These are phyloP conservation scores for Austroboletus novae-zelandiae DNA, from an alignment of 1,284 basidiomycete species.

Conservation along the genomic window DNA sequence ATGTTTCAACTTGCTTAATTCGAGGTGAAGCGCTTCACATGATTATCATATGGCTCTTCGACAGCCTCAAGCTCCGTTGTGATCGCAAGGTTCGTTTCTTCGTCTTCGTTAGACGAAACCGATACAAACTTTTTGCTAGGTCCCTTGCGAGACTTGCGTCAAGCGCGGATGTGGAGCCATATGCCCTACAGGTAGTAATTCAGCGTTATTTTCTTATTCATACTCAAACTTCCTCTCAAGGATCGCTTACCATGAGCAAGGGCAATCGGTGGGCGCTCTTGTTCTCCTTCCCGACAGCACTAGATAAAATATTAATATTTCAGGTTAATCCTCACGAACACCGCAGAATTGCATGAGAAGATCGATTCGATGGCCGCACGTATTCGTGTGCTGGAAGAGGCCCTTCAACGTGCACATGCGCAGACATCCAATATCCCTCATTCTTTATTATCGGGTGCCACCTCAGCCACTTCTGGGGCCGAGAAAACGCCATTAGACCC, in stretches of 20 bases:
- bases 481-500: conserved; percentile 2
- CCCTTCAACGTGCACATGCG: conserved; percentile 47
- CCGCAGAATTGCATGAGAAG: conserved; percentile 63
- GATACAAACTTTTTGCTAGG: conserved; percentile 32
- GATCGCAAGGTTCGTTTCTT: conserved; percentile 55
- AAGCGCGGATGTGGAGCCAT: conserved; percentile 67
- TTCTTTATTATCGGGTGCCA: conserved; percentile 38
- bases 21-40: too few species aligned
- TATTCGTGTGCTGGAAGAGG: conserved; percentile 58
- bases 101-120: not conserved
- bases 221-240: conserved; percentile 22
- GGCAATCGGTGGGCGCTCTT: conserved; percentile 41
- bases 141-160: conserved; percentile 70
- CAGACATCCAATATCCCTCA: conserved; percentile 46
- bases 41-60: not conserved
- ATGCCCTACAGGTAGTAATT: conserved; percentile 59
- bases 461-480: conserved; percentile 18
- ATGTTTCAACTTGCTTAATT: not conserved
- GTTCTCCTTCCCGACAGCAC: not conserved
- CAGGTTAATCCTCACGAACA: conserved; percentile 61
- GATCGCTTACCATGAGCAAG: conserved; percentile 56
- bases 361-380: conserved; percentile 54
- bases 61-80: conserved; percentile 67
- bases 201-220: not conserved
- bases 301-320: too few species aligned